Conservation (phyloP, 441 rosid genomes). For the Theobroma grandiflorum region DNA sequence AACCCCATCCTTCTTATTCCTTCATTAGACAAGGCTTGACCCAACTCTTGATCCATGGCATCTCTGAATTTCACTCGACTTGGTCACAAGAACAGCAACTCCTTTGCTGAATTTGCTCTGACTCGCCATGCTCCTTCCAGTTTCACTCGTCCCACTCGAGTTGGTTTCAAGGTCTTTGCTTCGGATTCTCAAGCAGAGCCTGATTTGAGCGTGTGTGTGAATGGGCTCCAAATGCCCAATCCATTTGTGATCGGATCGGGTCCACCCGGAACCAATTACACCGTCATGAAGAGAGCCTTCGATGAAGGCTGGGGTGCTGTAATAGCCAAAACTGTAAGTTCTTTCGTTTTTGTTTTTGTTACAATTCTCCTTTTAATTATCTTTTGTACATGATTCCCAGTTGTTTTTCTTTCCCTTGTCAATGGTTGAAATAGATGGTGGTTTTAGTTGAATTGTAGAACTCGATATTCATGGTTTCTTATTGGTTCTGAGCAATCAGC, state of each 20-base stretch:
- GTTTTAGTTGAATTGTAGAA: background rate
- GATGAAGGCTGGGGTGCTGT: constrained; percentile 99
- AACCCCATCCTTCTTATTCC: no score
- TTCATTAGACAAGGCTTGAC: background rate
- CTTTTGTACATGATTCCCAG: background rate
- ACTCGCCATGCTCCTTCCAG: constrained; percentile 36
- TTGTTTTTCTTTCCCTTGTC: background rate
- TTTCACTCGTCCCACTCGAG: constrained; percentile 43
- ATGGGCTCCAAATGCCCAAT: constrained; percentile 88
- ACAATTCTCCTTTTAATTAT: no score
- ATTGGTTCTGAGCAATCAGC: background rate
- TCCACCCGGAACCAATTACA: constrained; percentile 97
- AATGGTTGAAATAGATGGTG: no score
- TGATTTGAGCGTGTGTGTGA: constrained; percentile 82
- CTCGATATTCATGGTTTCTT: background rate
- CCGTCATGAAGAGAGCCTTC: constrained; percentile 93
- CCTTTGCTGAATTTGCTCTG: constrained; percentile 38
- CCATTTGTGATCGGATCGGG: constrained; percentile 97
- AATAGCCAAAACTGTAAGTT: constrained; percentile 90
- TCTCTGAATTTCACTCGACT: constrained; percentile 59
- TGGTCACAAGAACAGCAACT: constrained; percentile 38
- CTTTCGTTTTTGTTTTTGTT: background rate
- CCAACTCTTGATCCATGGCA: constrained; percentile 50
- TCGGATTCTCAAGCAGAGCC: constrained; percentile 57
- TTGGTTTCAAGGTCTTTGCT: constrained; percentile 62